phyloP scores from a whole-genome alignment of 768 basidiomycete genomes.

The Exidia glandulosa region DNA sequence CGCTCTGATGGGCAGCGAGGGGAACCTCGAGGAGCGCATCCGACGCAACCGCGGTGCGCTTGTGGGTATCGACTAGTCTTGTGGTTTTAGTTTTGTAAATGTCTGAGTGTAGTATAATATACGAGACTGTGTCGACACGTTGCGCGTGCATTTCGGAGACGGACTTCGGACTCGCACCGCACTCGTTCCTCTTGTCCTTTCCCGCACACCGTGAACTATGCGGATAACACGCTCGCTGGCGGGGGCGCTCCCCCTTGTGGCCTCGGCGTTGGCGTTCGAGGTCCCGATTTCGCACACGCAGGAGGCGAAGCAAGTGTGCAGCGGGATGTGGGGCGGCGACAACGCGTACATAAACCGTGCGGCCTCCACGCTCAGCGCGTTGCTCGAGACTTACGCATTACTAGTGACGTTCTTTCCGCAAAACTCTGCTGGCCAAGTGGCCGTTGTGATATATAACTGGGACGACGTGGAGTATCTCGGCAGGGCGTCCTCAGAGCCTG shows the following conservation, averaged over 20 bases:
- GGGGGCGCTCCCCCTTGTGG: background rate
- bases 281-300: slow-evolving; percentile 64
- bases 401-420: slow-evolving; percentile 66
- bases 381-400: background rate
- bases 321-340: slow-evolving; percentile 83
- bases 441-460: slow-evolving; percentile 97
- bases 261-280: slow-evolving; percentile 35
- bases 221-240: background rate
- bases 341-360: slow-evolving; percentile 78
- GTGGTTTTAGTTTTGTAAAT: background rate
- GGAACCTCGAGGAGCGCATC: background rate
- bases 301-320: slow-evolving; percentile 83
- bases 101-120: background rate
- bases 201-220: no score
- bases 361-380: slow-evolving; percentile 4
- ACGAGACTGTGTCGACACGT: background rate
- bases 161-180: no score
- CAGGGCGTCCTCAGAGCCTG: slow-evolving; percentile 40
- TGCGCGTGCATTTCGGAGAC: no score
- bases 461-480: slow-evolving; percentile 77
- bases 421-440: slow-evolving; percentile 73
- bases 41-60: background rate
- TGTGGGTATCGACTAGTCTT: background rate
- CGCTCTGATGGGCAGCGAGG: background rate
- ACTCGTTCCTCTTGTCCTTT: no score